Conservation (phyloP, 73 alveolate genomes). For the Paramecium caudatum region DNA sequence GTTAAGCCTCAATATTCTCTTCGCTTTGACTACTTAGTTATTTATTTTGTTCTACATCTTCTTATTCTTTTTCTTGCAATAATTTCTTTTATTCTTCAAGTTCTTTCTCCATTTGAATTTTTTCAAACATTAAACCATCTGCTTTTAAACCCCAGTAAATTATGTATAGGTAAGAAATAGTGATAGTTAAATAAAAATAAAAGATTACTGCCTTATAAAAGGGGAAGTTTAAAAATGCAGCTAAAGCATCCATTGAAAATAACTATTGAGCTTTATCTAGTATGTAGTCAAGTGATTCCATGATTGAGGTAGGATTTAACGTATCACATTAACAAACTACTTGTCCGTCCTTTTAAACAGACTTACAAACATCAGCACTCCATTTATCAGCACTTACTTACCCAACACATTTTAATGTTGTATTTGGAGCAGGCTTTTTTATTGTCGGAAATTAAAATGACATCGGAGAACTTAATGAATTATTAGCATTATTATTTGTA, state of each 20-base stretch:
- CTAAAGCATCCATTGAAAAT: conserved; percentile 20
- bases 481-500: no score
- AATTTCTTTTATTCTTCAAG: neutral
- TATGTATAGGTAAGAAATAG: neutral
- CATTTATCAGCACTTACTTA: neutral
- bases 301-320: conserved; percentile 19
- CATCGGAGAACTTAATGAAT: no score
- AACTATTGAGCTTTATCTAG: neutral
- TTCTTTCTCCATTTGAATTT: neutral
- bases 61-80: neutral
- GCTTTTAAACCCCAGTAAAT: conserved; percentile 34
- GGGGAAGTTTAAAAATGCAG: neutral
- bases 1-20: no score
- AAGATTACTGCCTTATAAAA: neutral
- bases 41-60: no score
- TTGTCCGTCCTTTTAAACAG: neutral
- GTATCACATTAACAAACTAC: conserved; percentile 27
- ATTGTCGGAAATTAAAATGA: neutral
- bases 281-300: conserved; percentile 17
- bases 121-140: neutral
- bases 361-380: conserved; percentile 45
- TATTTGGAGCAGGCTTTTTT: neutral
- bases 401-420: neutral
- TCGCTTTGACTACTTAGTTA: no score
- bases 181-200: neutral